These are phyloP conservation scores for Solanum paucissectum DNA, from an alignment of 257 asterid species.

Conservation along the genomic window DNA sequence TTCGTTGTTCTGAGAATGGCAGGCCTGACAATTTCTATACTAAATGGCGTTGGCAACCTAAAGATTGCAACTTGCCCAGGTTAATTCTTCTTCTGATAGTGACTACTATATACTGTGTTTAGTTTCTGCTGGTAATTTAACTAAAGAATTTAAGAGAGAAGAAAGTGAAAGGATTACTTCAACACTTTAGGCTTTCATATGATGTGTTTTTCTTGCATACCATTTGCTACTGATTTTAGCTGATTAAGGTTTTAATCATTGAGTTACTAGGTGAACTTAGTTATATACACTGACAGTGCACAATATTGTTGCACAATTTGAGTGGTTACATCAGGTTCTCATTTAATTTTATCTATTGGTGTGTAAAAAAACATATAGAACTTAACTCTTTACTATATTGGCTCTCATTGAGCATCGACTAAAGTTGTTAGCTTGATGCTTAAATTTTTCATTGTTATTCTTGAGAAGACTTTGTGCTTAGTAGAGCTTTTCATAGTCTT, in stretches of 20 bases:
- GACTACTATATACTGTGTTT: not conserved
- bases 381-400: not conserved
- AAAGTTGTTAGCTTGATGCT: not conserved
- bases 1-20: conserved; percentile 67
- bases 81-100: not conserved
- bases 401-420: not conserved
- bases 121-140: not conserved
- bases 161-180: not conserved
- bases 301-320: not conserved
- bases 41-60: conserved; percentile 92
- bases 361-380: not conserved
- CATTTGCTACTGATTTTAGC: not conserved
- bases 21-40: conserved; percentile 65
- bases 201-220: not conserved
- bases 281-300: not conserved
- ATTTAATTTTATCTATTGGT: not conserved
- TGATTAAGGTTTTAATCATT: not conserved
- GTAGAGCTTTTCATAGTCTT: not conserved
- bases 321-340: not conserved
- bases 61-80: conserved; percentile 85
- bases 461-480: not conserved
- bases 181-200: not conserved
- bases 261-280: not conserved
- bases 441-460: not conserved
- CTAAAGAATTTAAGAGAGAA: not conserved